Evolutionary conservation across 805 yeast genomes (phyloP).

Genomic region (Candida methanosorbosa): DNA sequence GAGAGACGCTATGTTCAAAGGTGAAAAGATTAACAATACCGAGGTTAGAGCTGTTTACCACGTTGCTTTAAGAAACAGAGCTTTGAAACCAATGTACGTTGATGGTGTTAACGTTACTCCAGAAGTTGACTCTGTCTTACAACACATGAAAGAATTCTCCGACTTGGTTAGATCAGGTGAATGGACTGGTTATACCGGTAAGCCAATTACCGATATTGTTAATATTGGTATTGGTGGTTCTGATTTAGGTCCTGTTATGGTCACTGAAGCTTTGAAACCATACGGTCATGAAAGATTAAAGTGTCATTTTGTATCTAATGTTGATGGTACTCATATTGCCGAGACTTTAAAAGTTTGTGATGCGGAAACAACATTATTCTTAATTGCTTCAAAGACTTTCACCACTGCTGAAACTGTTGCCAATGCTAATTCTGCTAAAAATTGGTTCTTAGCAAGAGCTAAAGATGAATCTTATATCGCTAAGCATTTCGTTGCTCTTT

Average conservation of each 20-base stretch:
- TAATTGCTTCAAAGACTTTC: conserved; percentile 95
- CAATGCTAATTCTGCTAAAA: conserved; percentile 91
- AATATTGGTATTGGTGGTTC: conserved; percentile 99
- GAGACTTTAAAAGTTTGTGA: conserved; percentile 73
- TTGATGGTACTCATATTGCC: conserved; percentile 96
- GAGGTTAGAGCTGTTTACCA: conserved; percentile 97
- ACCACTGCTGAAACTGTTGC: conserved; percentile 98
- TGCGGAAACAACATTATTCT: conserved; percentile 88
- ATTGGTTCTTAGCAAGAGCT: conserved; percentile 70
- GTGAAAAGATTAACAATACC: conserved; percentile 90
- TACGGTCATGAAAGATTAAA: conserved; percentile 66
- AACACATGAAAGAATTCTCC: conserved; percentile 95
- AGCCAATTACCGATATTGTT: conserved; percentile 85
- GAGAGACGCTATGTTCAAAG: conserved; percentile 87
- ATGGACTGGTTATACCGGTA: conserved; percentile 97
- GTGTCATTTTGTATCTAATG: conserved; percentile 94
- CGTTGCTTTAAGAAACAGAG: conserved; percentile 91
- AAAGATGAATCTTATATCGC: conserved; percentile 71
- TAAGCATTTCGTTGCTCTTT: conserved; percentile 94
- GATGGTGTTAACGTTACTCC: conserved; percentile 87
- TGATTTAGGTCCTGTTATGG: conserved; percentile 99
- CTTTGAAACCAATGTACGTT: conserved; percentile 74
- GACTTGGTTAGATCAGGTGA: conserved; percentile 83
- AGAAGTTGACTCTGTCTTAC: conserved; percentile 84
- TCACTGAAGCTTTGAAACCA: conserved; percentile 93